A percentile compares a stretch with the other conserved stretches of the same genome.
Evolutionary conservation across 345 rosid species (phyloP).

Genomic region (Dimocarpus longan): DNA sequence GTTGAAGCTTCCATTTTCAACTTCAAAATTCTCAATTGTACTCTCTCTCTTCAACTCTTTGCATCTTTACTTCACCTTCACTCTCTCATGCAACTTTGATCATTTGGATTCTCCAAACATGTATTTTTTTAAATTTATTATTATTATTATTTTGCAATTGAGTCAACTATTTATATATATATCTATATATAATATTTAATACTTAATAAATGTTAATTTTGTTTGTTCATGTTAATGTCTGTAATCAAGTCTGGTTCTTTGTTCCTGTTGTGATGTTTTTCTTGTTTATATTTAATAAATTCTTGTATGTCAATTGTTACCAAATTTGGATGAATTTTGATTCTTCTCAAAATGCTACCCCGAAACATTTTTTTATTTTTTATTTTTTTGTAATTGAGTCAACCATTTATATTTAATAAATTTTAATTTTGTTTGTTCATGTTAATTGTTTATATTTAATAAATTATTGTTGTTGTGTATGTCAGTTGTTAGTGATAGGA

Average conservation of each 20-base stretch:
- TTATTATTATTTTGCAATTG: too few species aligned
- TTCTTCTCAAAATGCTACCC: background rate
- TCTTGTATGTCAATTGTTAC: background rate
- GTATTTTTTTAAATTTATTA: too few species aligned
- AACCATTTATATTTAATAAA: background rate
- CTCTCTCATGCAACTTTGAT: too few species aligned
- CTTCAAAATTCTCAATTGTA: slow-evolving; percentile 5
- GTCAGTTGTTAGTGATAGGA: background rate
- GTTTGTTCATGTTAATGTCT: too few species aligned
- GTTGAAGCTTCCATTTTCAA: background rate
- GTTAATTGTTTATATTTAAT: background rate
- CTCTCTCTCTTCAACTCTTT: background rate
- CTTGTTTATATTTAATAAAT: background rate
- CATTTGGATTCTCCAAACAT: too few species aligned
- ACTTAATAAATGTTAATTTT: too few species aligned
- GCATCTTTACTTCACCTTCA: background rate
- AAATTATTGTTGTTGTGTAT: background rate
- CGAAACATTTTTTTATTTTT: background rate
- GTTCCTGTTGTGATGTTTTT: background rate
- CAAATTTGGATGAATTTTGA: slow-evolving; percentile 13
- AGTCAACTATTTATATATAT: too few species aligned
- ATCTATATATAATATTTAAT: too few species aligned
- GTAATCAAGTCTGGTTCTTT: too few species aligned
- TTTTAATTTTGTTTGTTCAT: too few species aligned
- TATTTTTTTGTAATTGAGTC: background rate